Conservation (phyloP, 768 basidiomycete species). For the Termitomyces titanicus region DNA sequence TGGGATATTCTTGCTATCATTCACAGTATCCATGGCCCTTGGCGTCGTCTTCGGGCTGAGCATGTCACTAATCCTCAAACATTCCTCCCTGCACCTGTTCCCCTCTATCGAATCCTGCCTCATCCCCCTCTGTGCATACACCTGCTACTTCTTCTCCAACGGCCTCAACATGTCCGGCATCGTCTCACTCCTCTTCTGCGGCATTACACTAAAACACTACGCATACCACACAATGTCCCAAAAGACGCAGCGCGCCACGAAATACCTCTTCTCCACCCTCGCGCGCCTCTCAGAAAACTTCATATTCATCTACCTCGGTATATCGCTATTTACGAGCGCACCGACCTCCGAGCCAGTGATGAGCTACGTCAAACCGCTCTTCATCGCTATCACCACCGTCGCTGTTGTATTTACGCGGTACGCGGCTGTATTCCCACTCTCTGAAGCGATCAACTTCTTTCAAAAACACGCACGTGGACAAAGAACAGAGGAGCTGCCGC, state of each 20-base stretch:
- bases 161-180: conserved; percentile 93
- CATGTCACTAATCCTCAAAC: conserved; percentile 92
- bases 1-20: conserved; percentile 96
- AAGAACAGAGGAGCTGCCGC: conserved; percentile 86
- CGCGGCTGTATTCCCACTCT: conserved; percentile 92
- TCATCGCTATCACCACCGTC: conserved; percentile 88
- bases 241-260: conserved; percentile 88
- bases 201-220: conserved; percentile 98
- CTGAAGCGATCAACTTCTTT: conserved; percentile 93
- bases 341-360: conserved; percentile 75
- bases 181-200: conserved; percentile 96
- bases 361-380: conserved; percentile 90
- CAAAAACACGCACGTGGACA: conserved; percentile 81
- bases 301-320: conserved; percentile 98
- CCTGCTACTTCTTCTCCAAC: conserved; percentile 98
- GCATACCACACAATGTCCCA: conserved; percentile 99
- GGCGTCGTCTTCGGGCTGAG: conserved; percentile 89
- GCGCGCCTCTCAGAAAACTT: conserved; percentile 97
- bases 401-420: conserved; percentile 95
- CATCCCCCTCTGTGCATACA: conserved; percentile 91
- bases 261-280: conserved; percentile 93
- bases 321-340: conserved; percentile 90
- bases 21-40: conserved; percentile 91
- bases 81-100: conserved; percentile 81
- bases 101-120: conserved; percentile 98